phyloP scores from a whole-genome alignment of 1,139 yeast species.

The Kodamaea anthophila region DNA sequence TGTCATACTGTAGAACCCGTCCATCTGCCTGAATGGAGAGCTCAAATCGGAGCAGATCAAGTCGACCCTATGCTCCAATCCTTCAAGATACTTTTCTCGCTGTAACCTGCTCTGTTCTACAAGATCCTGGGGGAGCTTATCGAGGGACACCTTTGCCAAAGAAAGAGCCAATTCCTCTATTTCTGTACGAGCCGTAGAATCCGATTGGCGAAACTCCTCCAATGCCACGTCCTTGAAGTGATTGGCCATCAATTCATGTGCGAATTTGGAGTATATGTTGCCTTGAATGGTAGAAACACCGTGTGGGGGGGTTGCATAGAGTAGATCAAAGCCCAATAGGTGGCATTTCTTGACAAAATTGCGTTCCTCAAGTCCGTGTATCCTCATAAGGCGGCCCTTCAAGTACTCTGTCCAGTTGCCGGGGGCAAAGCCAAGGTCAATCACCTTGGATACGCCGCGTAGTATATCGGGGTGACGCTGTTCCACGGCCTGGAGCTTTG shows the following conservation, averaged over 20 bases:
- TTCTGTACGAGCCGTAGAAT: constrained; percentile 11
- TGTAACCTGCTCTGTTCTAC: constrained; percentile 7
- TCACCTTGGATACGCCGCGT: constrained; percentile 20
- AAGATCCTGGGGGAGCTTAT: constrained; percentile 10
- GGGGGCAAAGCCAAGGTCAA: constrained; percentile 76
- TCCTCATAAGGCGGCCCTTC: constrained; percentile 20
- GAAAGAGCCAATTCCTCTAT: constrained; percentile 14
- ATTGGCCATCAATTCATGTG: constrained; percentile 55
- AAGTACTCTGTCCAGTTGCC: constrained; percentile 95
- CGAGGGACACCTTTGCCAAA: constrained; percentile 11
- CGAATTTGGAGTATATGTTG: constrained; percentile 61
- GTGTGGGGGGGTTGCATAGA: constrained; percentile 69
- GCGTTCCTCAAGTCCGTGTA: constrained; percentile 34
- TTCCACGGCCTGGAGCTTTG: constrained; percentile 26
- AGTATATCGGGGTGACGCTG: constrained; percentile 22
- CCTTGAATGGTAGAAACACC: constrained; percentile 86
- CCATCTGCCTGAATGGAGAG: constrained; percentile 61
- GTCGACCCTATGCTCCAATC: constrained; percentile 32
- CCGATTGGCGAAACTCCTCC: constrained; percentile 6
- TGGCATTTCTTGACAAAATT: constrained; percentile 53
- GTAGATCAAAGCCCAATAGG: constrained; percentile 78
- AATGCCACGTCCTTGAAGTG: constrained; percentile 46
- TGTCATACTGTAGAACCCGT: constrained; percentile 66
- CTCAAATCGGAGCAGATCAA: constrained; percentile 84
- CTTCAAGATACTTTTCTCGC: constrained; percentile 7